These are phyloP conservation scores for Nyctanthes arbortristis DNA, from an alignment of 257 asterid species.

Conservation along the genomic window DNA sequence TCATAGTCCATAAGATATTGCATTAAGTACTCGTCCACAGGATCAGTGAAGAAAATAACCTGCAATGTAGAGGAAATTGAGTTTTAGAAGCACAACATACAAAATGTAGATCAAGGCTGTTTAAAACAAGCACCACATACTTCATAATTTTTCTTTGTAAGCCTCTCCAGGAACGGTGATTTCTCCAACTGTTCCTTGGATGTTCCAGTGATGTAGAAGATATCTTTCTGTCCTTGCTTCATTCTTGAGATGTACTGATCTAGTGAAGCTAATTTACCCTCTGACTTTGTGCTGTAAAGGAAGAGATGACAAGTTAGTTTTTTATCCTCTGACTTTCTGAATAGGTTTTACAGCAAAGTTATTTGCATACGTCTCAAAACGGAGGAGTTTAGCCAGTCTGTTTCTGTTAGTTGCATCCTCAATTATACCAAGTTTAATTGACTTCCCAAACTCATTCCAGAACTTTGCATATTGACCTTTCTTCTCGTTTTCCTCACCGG, in stretches of 20 bases:
- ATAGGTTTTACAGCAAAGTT: neutral
- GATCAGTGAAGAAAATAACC: slow-evolving; percentile 90
- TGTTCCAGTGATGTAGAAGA: slow-evolving; percentile 89
- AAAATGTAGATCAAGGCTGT: neutral
- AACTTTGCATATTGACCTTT: slow-evolving; percentile 82
- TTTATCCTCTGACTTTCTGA: too few species aligned
- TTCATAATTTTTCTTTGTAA: slow-evolving; percentile 85
- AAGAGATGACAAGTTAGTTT: neutral
- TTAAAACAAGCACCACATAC: slow-evolving; percentile 27
- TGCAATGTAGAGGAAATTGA: slow-evolving; percentile 32
- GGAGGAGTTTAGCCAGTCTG: slow-evolving; percentile 85
- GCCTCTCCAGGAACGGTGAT: slow-evolving; percentile 96
- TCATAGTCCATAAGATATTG: slow-evolving; percentile 94
- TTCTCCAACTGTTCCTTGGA: slow-evolving; percentile 95
- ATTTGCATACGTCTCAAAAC: slow-evolving; percentile 72
- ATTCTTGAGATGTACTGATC: slow-evolving; percentile 94
- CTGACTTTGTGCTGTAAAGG: slow-evolving; percentile 73
- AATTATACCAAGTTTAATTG: slow-evolving; percentile 86
- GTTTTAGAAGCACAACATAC: neutral
- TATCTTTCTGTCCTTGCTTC: slow-evolving; percentile 93
- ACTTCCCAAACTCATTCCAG: slow-evolving; percentile 97
- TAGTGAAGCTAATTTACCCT: slow-evolving; percentile 85
- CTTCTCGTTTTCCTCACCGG: slow-evolving; percentile 71
- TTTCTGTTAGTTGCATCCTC: slow-evolving; percentile 91
- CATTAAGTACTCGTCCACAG: slow-evolving; percentile 92